phyloP scores from a whole-genome alignment of 2,329 filamentous ascomycete species.

The Ascochyta koolunga region DNA sequence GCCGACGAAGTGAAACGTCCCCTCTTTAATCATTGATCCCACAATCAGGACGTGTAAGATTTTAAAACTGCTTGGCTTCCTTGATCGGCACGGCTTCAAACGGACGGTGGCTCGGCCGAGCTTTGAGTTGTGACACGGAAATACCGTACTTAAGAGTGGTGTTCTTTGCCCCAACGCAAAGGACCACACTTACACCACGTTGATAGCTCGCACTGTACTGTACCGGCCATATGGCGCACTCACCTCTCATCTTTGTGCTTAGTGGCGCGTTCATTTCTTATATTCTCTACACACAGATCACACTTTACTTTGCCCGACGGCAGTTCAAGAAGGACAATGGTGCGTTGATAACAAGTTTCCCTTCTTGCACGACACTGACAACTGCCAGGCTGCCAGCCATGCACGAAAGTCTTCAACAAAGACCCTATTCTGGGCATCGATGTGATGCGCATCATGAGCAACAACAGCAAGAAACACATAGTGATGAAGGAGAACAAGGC shows the following conservation, averaged over 20 bases:
- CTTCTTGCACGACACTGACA: neutral
- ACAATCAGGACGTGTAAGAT: slow-evolving; percentile 3
- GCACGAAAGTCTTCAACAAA: slow-evolving; percentile 55
- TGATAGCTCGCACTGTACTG: neutral
- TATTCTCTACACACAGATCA: slow-evolving; percentile 41
- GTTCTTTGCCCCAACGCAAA: no score
- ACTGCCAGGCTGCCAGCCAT: slow-evolving; percentile 52
- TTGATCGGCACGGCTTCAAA: neutral
- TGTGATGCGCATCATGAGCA: slow-evolving; percentile 51
- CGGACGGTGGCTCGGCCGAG: slow-evolving; percentile 1
- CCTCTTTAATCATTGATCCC: slow-evolving; percentile 3
- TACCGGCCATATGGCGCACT: slow-evolving; percentile 27
- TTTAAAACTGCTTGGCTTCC: neutral
- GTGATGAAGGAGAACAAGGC: slow-evolving; percentile 28
- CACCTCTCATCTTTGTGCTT: slow-evolving; percentile 37
- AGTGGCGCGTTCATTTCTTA: slow-evolving; percentile 43
- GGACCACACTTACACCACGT: neutral
- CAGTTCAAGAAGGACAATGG: slow-evolving; percentile 50
- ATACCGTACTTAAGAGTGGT: no score
- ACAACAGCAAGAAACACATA: slow-evolving; percentile 43
- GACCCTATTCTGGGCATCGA: slow-evolving; percentile 63
- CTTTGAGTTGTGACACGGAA: no score
- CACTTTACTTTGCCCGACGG: slow-evolving; percentile 45
- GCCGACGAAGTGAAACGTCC: neutral
- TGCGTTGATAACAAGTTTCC: neutral